phyloP scores from a whole-genome alignment of 345 rosid species.

The Ricinus communis region DNA sequence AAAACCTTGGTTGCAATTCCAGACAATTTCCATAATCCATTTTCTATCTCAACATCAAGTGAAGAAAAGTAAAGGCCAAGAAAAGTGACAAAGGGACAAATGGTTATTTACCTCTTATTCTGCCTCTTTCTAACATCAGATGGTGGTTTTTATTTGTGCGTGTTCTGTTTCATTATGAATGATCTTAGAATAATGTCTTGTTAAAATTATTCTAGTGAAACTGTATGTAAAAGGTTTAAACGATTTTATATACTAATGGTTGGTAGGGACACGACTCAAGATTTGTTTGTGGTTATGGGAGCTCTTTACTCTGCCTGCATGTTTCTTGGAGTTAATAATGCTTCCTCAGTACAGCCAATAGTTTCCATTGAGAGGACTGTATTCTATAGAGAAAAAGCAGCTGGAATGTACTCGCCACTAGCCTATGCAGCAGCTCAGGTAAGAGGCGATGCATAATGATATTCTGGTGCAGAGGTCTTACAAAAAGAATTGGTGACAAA shows the following conservation, averaged over 20 bases:
- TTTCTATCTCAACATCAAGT: too few relatives aligned
- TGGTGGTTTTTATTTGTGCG: too few relatives aligned
- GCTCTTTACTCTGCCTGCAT: slow-evolving; percentile 79
- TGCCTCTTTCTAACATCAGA: too few relatives aligned
- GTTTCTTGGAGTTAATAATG: slow-evolving; percentile 83
- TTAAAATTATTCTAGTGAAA: neutral
- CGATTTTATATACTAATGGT: neutral
- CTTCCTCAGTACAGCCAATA: slow-evolving; percentile 88
- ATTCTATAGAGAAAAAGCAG: slow-evolving; percentile 88
- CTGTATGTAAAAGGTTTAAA: neutral
- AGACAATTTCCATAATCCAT: too few relatives aligned
- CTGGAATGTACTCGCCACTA: slow-evolving; percentile 78
- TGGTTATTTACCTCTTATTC: too few relatives aligned
- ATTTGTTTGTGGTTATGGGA: slow-evolving; percentile 67
- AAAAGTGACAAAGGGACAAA: too few relatives aligned
- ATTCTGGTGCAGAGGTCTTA: neutral
- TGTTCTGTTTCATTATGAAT: neutral
- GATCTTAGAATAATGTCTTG: neutral
- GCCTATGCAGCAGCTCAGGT: slow-evolving; percentile 86
- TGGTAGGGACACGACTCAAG: slow-evolving; percentile 53
- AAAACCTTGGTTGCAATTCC: too few relatives aligned
- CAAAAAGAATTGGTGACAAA: neutral
- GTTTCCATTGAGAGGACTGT: slow-evolving; percentile 87
- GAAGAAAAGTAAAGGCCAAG: too few relatives aligned
- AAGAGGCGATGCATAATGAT: neutral